A percentile compares a stretch with the other conserved stretches of the same genome.
Evolutionary conservation across 2,329 filamentous ascomycete species (phyloP).

Genomic region (Dothidotthia symphoricarpi): DNA sequence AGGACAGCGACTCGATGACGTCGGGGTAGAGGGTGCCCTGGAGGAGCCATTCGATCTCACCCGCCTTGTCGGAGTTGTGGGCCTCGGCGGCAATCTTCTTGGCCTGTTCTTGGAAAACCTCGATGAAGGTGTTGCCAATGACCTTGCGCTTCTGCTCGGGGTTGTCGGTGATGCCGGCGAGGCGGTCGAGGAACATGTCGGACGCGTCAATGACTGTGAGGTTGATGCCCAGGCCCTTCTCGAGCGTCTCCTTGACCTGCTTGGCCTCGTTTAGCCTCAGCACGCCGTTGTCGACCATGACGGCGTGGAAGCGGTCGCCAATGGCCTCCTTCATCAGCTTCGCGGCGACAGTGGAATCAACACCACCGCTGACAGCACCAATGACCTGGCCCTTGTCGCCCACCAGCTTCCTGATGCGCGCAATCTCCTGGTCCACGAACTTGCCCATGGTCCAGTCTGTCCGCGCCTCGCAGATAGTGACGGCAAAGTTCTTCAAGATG

Average conservation of each 20-base stretch:
- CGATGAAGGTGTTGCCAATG: conserved; percentile 78
- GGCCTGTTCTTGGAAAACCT: conserved; percentile 79
- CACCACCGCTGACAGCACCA: conserved; percentile 76
- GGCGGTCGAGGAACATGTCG: conserved; percentile 71
- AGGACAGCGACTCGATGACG: conserved; percentile 69
- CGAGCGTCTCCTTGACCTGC: conserved; percentile 76
- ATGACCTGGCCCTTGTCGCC: conserved; percentile 80
- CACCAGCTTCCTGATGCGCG: conserved; percentile 75
- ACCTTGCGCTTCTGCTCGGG: conserved; percentile 91
- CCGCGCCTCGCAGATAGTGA: conserved; percentile 74
- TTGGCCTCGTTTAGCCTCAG: conserved; percentile 84
- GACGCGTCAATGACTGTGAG: conserved; percentile 81
- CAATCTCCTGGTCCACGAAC: conserved; percentile 79
- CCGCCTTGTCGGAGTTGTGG: conserved; percentile 64
- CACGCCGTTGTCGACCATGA: conserved; percentile 81
- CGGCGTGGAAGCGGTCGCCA: conserved; percentile 77
- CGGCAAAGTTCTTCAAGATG: conserved; percentile 77
- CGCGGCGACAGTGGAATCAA: conserved; percentile 85
- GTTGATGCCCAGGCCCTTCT: conserved; percentile 81
- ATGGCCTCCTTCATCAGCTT: conserved; percentile 86
- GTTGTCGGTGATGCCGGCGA: conserved; percentile 69
- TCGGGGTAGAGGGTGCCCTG: conserved; percentile 83
- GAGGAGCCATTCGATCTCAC: conserved; percentile 79
- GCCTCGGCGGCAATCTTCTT: conserved; percentile 70
- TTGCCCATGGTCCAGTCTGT: conserved; percentile 82